Base-by-base conservation (phyloP, 495 filamentous ascomycete species). In the Filosporella fistucella region DNA sequence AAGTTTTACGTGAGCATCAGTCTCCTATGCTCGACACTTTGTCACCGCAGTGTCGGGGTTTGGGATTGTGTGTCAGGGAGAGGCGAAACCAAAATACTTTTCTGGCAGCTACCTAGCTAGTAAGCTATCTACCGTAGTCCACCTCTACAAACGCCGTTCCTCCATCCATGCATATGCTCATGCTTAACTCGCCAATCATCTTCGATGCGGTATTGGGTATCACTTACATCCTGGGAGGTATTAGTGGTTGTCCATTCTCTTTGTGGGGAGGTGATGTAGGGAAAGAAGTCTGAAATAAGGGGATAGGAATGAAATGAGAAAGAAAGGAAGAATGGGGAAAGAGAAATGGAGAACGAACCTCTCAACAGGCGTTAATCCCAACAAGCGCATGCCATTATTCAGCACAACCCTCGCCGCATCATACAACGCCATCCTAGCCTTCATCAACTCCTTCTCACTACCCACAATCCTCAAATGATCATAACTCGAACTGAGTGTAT, bases 391-490 rank as follows among this genome's bases (percentile, higher is more conserved):
- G 34, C 89, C 89, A 62, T 91, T 94, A 62, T 81, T 68, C 45
- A 95, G 64, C 1, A 94, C 87, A 42, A 81, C 82, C 49, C 85
- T 74, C 2, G 87, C 86, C 11, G 85, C 74, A 56, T 86, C 83
- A 60, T 94, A 95, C 45, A 95, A 68, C 2, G 88, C 87, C 76
- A 91, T 81, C 41, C 88, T 79, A 22, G 87, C 85, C 63, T 80
- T 80, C 71, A 84, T 86, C 28, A 87, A 56, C 58, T 83, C 83
- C 13, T 74, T 75, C 59, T 77, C 76, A 57, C 80, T 87, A 36
- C 86, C 86, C 11, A 91, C 76, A 20, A 95, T 84, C 60, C 85
- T 76, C 25, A 95, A 74, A 4, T 86, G 77, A 56, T 90, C 88
- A 62, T 93, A 95, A 62, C 83, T 85, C 29, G 82, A 86, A 70